Conservation (phyloP, 768 basidiomycete genomes). For the Pisolithus marmoratus region DNA sequence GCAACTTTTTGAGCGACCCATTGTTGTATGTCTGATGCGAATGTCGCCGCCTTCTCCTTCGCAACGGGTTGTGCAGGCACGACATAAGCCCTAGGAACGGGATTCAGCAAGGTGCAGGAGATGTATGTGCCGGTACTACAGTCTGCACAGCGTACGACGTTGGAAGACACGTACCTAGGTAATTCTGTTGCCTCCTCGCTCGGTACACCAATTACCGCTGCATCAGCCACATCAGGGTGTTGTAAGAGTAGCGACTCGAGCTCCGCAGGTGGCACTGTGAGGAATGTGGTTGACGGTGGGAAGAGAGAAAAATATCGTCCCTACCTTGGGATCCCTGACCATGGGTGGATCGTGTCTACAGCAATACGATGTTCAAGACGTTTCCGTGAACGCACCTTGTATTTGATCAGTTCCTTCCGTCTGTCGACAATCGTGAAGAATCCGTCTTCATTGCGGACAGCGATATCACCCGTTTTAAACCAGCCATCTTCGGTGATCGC, state of each 20-base stretch:
- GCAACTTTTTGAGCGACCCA: conserved; percentile 73
- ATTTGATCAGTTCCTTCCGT: conserved; percentile 71
- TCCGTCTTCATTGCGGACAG: conserved; percentile 58
- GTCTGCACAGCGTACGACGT: no score
- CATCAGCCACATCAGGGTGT: conserved; percentile 75
- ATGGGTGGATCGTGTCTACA: no score
- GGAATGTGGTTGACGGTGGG: not conserved
- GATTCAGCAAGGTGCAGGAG: not conserved
- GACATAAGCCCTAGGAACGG: conserved; percentile 49
- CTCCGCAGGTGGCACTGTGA: conserved; percentile 77
- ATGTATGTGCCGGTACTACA: not conserved
- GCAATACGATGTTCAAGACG: not conserved
- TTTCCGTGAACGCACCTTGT: conserved; percentile 40
- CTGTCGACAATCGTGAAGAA: conserved; percentile 73
- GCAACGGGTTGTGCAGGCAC: conserved; percentile 23
- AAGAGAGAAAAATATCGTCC: conserved; percentile 1
- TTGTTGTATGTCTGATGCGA: conserved; percentile 44
- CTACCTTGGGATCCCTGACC: conserved; percentile 69
- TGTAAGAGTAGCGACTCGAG: conserved; percentile 71
- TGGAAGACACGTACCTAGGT: conserved; percentile 44
- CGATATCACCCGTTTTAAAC: conserved; percentile 90
- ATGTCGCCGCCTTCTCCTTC: conserved; percentile 18
- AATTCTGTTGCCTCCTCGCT: conserved; percentile 72
- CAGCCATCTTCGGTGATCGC: conserved; percentile 69
- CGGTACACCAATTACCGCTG: conserved; percentile 74